Conservation (phyloP, 805 yeast genomes). For the Jamesozyma rosinii region DNA sequence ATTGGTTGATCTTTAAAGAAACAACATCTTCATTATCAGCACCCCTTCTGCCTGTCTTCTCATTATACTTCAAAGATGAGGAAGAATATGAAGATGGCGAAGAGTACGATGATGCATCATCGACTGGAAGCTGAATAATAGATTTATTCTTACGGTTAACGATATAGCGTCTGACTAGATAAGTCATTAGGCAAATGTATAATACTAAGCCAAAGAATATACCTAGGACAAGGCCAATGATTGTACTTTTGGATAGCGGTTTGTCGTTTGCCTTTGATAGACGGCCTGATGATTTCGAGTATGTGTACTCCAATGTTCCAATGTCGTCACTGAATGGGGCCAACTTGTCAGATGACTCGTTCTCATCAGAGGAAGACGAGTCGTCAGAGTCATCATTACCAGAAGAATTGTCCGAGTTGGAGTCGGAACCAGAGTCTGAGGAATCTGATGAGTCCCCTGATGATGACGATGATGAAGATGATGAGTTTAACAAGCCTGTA, state of each 20-base stretch:
- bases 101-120: slow-evolving; percentile 7
- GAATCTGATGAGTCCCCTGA: slow-evolving; percentile 31
- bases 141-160: slow-evolving; percentile 25
- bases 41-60: slow-evolving; percentile 7
- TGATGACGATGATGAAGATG: slow-evolving; percentile 58
- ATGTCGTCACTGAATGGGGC: slow-evolving; percentile 4
- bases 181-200: slow-evolving; percentile 52
- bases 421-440: background rate
- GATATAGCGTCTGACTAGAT: slow-evolving; percentile 44
- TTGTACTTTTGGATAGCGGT: slow-evolving; percentile 31
- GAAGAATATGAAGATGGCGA: background rate
- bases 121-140: slow-evolving; percentile 16
- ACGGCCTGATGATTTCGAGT: slow-evolving; percentile 1
- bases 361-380: slow-evolving; percentile 2
- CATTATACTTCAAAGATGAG: slow-evolving; percentile 2
- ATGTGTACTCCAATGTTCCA: slow-evolving; percentile 19
- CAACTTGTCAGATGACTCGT: slow-evolving; percentile 1
- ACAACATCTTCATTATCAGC: slow-evolving; percentile 17
- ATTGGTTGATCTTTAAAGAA: slow-evolving; percentile 24
- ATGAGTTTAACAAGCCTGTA: slow-evolving; percentile 19
- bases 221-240: slow-evolving; percentile 77
- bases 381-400: background rate
- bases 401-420: background rate
- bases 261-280: slow-evolving; percentile 5
- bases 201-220: slow-evolving; percentile 67